Conservation (phyloP, 164 flowering plant genomes). For the Aristolochia contorta region DNA sequence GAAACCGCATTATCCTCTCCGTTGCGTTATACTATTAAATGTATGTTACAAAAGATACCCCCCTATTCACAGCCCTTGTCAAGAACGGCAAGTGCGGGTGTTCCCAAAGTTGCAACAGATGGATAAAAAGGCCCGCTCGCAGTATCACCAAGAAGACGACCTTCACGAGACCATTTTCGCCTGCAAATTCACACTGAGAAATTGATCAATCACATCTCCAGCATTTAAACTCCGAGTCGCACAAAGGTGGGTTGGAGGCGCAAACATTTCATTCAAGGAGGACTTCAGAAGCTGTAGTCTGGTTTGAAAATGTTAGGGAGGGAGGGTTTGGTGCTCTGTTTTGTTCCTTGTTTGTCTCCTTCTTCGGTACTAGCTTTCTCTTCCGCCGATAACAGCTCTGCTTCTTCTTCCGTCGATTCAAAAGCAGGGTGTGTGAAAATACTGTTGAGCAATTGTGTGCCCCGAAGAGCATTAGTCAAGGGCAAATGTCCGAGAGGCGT, state of each 20-base stretch:
- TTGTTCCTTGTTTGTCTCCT: conserved; percentile 10
- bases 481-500: conserved; percentile 89
- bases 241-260: neutral
- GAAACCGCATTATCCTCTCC: too few relatives aligned
- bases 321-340: conserved; percentile 22
- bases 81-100: too few relatives aligned
- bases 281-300: conserved; percentile 47
- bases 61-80: too few relatives aligned
- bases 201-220: conserved; percentile 6
- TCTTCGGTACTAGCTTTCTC: conserved; percentile 2
- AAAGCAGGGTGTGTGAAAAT: conserved; percentile 78
- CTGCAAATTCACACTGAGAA: conserved; percentile 1
- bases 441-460: conserved; percentile 59
- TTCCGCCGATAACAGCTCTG: conserved; percentile 7
- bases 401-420: conserved; percentile 24
- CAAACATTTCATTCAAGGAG: neutral
- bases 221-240: neutral
- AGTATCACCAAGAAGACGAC: neutral
- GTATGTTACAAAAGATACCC: too few relatives aligned
- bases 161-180: neutral
- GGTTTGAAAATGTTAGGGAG: conserved; percentile 26
- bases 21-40: too few relatives aligned
- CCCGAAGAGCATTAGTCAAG: conserved; percentile 86
- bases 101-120: too few relatives aligned
- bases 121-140: conserved; percentile 3